These are phyloP conservation scores for Litsea cubeba DNA, from an alignment of 164 flowering plant species.

Conservation along the genomic window DNA sequence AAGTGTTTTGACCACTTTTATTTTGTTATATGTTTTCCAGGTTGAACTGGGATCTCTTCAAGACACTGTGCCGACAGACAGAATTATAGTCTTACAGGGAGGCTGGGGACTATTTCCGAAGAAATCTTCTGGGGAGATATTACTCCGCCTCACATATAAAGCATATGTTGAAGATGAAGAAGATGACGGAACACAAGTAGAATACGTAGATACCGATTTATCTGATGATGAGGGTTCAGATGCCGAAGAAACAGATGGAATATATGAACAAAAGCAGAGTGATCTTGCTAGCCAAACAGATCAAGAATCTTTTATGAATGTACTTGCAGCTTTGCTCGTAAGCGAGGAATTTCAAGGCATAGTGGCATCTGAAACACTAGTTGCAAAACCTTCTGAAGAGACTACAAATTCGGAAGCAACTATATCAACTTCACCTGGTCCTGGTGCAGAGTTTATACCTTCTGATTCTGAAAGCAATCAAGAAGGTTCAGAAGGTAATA, in stretches of 20 bases:
- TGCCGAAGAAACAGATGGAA: constrained; percentile 38
- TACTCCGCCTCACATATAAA: constrained; percentile 86
- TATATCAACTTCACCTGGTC: constrained; percentile 16
- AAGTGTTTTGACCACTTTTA: background rate
- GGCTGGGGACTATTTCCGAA: constrained; percentile 72
- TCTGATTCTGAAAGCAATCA: constrained; percentile 28
- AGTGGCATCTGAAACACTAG: constrained; percentile 68
- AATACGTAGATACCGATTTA: constrained; percentile 39
- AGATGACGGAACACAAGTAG: constrained; percentile 48
- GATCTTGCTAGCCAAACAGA: constrained; percentile 31
- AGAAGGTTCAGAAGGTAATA: constrained; percentile 36
- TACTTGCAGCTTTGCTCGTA: constrained; percentile 77
- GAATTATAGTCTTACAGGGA: constrained; percentile 57
- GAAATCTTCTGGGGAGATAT: constrained; percentile 69
- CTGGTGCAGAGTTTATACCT: constrained; percentile 23
- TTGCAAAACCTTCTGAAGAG: constrained; percentile 32
- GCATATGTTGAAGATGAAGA: constrained; percentile 99
- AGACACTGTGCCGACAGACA: constrained; percentile 96
- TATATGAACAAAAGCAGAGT: constrained; percentile 21
- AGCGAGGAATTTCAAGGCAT: constrained; percentile 98
- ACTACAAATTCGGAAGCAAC: constrained; percentile 21
- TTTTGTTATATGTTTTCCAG: constrained; percentile 28
- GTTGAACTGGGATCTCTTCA: constrained; percentile 77
- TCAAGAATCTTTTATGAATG: constrained; percentile 84
- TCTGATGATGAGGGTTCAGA: constrained; percentile 77